Base-by-base conservation (phyloP, 352 stramenopile genomes). In the Globisporangium viniferum region DNA sequence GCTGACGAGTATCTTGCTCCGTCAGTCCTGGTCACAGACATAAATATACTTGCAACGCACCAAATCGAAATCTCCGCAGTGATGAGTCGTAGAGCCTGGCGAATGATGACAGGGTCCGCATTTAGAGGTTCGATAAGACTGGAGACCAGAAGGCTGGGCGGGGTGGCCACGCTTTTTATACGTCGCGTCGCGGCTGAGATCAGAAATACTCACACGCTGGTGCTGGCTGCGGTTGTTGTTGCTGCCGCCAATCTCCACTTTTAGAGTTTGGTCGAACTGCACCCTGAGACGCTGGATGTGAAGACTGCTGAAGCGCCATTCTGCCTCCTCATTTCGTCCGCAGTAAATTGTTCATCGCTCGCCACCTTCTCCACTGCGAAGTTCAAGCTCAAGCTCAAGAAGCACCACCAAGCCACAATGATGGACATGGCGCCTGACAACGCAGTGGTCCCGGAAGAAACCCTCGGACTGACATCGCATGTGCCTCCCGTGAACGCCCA, bases 391-490 rank as follows among this genome's bases (percentile, higher is more conserved):
- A 36, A 46, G 18, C 20, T 24, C 29, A 35, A 55, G 44, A 24
- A 59, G 27, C 33, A 39, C 5, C 9, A 4, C 27, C 53, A 59
- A 12, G 5, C 18, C 27, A 60, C 46, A 36, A 71, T 71, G 66
- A 71, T 71, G 66, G 54, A 57, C 20, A 71, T 71, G 60, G 39
- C 59, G 24, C n/a, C 48, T 0, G 66, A 71, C 46, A 71, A 71
- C 29, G 66, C 59, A 6, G 66, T 71, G 48, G 59, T 71, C 2
- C 66, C 66, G 5, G 66, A 71, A 36, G 66, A 67, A 22, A 63
- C 59, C 12, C 36, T 67, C 35, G 66, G 33, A 15, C 5, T 64
- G 5, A 20, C n/a, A 8, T 24, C 22, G 5, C 51, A 58, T 22
- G 14, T 12, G 12, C 27, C 53, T 8, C 27, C 53, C 5, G 27